A percentile compares a stretch with the other conserved stretches of the same genome.
phyloP scores from a whole-genome alignment of 1,139 yeast genomes.

The Protomyces arabidopsidicola region DNA sequence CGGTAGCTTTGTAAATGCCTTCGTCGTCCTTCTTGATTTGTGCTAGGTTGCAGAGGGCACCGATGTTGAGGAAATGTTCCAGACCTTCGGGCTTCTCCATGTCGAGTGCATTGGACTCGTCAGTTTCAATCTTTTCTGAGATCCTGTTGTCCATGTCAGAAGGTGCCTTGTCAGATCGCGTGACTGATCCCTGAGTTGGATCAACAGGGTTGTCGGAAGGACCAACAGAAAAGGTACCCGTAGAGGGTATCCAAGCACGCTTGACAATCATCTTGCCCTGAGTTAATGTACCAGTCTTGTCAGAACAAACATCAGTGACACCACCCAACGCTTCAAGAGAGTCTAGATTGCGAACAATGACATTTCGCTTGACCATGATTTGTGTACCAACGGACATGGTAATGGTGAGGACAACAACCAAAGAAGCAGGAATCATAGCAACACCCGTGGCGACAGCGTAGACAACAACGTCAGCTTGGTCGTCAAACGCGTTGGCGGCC shows the following conservation, averaged over 20 bases:
- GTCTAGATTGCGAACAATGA: constrained; percentile 71
- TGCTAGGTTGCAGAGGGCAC: constrained; percentile 72
- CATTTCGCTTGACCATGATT: constrained; percentile 66
- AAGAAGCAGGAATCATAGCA: constrained; percentile 78
- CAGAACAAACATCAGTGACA: constrained; percentile 75
- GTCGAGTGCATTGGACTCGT: not conserved
- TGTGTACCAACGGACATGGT: constrained; percentile 86
- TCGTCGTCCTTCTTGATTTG: constrained; percentile 44
- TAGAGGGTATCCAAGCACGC: constrained; percentile 70
- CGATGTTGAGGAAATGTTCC: constrained; percentile 52
- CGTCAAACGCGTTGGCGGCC: constrained; percentile 69
- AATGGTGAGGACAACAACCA: constrained; percentile 73
- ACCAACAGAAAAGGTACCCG: constrained; percentile 60
- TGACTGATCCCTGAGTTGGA: constrained; percentile 60
- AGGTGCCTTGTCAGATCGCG: constrained; percentile 4
- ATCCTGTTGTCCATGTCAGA: not conserved
- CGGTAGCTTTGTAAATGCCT: constrained; percentile 64
- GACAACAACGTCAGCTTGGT: constrained; percentile 66
- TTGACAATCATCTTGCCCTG: constrained; percentile 74
- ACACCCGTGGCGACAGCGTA: constrained; percentile 68
- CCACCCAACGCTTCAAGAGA: constrained; percentile 78
- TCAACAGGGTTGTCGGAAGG: constrained; percentile 66
- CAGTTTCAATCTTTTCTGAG: not conserved
- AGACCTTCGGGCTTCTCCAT: constrained; percentile 35
- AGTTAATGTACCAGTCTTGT: constrained; percentile 77